These are phyloP conservation scores for Jaminaea rosea DNA, from an alignment of 1,284 basidiomycete species.

Conservation along the genomic window DNA sequence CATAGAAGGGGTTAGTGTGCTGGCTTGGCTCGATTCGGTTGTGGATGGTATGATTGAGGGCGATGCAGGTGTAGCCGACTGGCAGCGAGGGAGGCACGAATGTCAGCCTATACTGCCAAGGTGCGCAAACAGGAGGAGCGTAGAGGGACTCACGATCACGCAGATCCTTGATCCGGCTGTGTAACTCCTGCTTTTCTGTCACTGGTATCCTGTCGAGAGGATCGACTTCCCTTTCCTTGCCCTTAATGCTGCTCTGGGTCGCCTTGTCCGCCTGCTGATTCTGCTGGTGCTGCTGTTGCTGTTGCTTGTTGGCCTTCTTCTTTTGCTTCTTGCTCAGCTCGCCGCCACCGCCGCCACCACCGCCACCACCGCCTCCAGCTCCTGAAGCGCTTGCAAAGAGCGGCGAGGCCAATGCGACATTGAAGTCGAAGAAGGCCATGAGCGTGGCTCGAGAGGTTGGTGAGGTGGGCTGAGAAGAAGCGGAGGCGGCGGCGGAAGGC, in stretches of 20 bases:
- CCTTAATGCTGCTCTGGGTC: not conserved
- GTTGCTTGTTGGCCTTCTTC: not conserved
- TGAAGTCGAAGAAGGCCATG: slow-evolving; percentile 5
- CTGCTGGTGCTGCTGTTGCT: not conserved
- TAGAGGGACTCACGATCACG: not conserved
- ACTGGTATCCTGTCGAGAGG: not conserved
- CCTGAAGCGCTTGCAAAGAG: slow-evolving; percentile 1
- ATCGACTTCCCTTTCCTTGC: not conserved
- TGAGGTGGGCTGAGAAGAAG: no score
- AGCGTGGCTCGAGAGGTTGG: no score
- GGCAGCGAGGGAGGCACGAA: not conserved
- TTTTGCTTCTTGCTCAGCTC: slow-evolving; percentile 1
- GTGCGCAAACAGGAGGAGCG: not conserved
- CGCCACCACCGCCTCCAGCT: not conserved
- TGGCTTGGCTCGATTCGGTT: slow-evolving; percentile 21
- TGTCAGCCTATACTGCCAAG: not conserved
- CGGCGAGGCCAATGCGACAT: not conserved
- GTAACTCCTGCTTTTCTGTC: not conserved
- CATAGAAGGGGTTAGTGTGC: slow-evolving; percentile 23
- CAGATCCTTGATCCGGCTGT: not conserved
- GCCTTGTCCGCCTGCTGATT: not conserved
- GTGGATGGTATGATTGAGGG: slow-evolving; percentile 34
- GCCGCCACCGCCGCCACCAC: not conserved
- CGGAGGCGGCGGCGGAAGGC: no score
- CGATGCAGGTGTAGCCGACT: slow-evolving; percentile 31